Evolutionary conservation across 306 rosid species (phyloP), one percentile per base, ranked within the genome.

Genomic region (Lathyrus aphaca): DNA sequence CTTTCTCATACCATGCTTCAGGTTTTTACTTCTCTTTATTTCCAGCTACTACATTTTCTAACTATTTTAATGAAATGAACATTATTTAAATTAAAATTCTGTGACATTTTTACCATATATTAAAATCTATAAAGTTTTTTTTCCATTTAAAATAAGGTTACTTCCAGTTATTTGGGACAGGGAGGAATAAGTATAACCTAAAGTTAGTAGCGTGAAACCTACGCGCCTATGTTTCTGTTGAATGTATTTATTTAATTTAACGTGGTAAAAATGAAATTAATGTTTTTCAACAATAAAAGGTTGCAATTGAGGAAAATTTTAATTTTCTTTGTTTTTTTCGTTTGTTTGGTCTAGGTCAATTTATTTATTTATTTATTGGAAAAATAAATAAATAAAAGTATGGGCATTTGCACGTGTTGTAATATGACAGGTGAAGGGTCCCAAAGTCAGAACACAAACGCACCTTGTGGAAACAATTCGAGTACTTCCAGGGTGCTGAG

Each of bases 1-100:
- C 76, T 10, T 73, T 60, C 46, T 76, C 91, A 74, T 82, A 64
- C 86, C 86, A 82, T 73, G 77, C 96, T 71, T 77, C 96, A 87
- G 85, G 84, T 79, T 79, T 71, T 35, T 60, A 35, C 17, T 17
- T 58, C 16, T 8, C 30, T 37, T 25, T 25, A 25, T 25, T 25
- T 0, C 29, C 29, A 23, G 2, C 27, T 23, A 23, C 27, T 23
- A 23, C 27, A 23, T 23, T 23, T 23, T 23, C 38, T 32, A 32
- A 32, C 38, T 6, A 32, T 32, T 8, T 32, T 32, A 32, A 32
- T 32, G 4, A 32, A 32, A 32, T 32, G 9, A 9, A 32, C 38
- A 35, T 35, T 35, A 7, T 35, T 35, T 35, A 35, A 7, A 35
- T 35, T 35, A 35, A 1, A 6, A 6, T 32, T 32, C 1, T 32